Percentiles rank a stretch among this genome's conserved stretches.
phyloP scores from a whole-genome alignment of 129 eudicot genomes.

The Heracleum sosnowskyi region DNA sequence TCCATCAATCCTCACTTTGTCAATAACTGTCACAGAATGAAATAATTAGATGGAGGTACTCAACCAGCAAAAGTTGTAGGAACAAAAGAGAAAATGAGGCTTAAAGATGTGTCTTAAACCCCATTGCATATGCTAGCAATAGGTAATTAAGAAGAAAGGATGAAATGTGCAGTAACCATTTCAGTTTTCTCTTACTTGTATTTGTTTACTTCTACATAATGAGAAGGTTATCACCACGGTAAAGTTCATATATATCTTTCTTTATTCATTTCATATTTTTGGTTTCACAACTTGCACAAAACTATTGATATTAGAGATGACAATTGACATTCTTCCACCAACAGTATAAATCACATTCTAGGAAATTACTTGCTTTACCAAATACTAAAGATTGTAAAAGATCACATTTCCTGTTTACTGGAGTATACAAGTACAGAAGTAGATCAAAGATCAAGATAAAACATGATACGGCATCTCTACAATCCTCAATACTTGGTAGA shows the following conservation, averaged over 20 bases:
- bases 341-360: not conserved
- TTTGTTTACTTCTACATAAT: not conserved
- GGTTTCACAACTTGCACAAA: not conserved
- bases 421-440: not conserved
- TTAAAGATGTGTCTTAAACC: no score
- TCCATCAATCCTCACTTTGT: slow-evolving; percentile 6
- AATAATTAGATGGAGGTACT: slow-evolving; percentile 5
- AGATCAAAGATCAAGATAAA: not conserved
- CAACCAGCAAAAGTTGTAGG: slow-evolving; percentile 19
- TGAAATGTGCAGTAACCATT: not conserved
- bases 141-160: not conserved
- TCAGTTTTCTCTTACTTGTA: not conserved
- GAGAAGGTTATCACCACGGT: not conserved
- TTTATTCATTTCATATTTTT: not conserved
- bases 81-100: not conserved
- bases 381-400: no score
- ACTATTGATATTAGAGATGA: not conserved
- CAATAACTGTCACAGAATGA: slow-evolving; percentile 14
- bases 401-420: not conserved
- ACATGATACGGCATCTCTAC: not conserved
- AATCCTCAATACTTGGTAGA: not conserved
- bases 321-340: not conserved
- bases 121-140: not conserved
- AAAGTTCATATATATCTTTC: no score
- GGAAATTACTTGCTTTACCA: not conserved